A percentile compares a stretch with the other conserved stretches of the same genome.
phyloP scores from a whole-genome alignment of 139 green algal genomes.

The Auxenochlorella pyrenoidosa region DNA sequence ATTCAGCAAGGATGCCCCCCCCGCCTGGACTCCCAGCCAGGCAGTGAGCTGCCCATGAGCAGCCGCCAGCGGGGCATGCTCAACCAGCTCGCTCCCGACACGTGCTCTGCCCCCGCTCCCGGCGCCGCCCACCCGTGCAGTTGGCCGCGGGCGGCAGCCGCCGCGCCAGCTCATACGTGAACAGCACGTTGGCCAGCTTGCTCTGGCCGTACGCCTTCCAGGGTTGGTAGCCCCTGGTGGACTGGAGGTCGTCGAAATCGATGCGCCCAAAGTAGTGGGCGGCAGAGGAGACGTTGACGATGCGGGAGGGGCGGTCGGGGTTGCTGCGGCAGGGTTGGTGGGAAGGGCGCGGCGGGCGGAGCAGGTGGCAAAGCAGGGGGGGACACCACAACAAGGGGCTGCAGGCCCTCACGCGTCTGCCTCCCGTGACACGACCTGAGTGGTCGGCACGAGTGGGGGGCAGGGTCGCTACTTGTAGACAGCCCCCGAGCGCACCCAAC shows the following conservation, averaged over 20 bases:
- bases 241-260: constrained; percentile 80
- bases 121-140: constrained; percentile 1
- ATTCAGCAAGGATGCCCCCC: no score
- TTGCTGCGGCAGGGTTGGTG: background rate
- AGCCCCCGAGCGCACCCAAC: no score
- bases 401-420: no score
- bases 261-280: constrained; percentile 83
- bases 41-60: no score
- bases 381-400: background rate
- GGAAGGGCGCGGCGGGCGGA: background rate
- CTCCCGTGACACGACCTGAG: no score
- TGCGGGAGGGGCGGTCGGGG: constrained; percentile 43
- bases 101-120: no score
- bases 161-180: constrained; percentile 85
- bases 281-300: constrained; percentile 84
- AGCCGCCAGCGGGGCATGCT: no score
- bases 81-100: no score
- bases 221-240: constrained; percentile 50
- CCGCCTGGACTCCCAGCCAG: no score
- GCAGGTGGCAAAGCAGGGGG: background rate
- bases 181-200: constrained; percentile 93
- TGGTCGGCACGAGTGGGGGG: no score
- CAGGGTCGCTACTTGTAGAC: no score
- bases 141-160: constrained; percentile 41
- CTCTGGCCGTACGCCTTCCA: constrained; percentile 76